Evolutionary conservation across 768 basidiomycete species (phyloP).

Genomic region (Leccinum uliginosum): DNA sequence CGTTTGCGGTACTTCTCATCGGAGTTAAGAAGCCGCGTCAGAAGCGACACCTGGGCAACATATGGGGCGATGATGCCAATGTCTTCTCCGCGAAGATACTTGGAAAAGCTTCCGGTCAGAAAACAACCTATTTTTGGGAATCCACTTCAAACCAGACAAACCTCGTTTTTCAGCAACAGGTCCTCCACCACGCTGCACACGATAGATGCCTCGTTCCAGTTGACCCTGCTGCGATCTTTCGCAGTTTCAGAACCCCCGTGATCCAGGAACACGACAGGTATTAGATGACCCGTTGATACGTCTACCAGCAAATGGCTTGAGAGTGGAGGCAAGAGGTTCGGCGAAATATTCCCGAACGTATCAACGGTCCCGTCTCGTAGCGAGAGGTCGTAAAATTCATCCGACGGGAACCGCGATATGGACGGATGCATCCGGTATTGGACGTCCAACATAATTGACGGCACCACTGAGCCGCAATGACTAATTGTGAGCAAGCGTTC

Average conservation of each 20-base stretch:
- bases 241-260: slow-evolving; percentile 67
- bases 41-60: slow-evolving; percentile 74
- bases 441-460: slow-evolving; percentile 87
- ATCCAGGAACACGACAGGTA: slow-evolving; percentile 77
- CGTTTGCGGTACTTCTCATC: slow-evolving; percentile 50
- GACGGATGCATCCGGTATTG: slow-evolving; percentile 96
- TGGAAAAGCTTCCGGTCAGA: slow-evolving; percentile 10
- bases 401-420: slow-evolving; percentile 82
- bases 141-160: slow-evolving; percentile 32
- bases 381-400: slow-evolving; percentile 72
- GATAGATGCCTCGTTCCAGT: slow-evolving; percentile 72
- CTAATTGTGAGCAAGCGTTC: slow-evolving; percentile 3
- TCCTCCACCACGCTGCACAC: slow-evolving; percentile 82
- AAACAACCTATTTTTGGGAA: not conserved
- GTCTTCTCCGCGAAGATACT: slow-evolving; percentile 65
- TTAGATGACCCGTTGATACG: slow-evolving; percentile 37
- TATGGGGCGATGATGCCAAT: slow-evolving; percentile 95
- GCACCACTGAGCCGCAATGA: slow-evolving; percentile 50
- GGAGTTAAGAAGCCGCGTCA: slow-evolving; percentile 61
- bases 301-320: slow-evolving; percentile 48
- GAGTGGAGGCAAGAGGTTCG: slow-evolving; percentile 56
- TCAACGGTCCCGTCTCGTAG: slow-evolving; percentile 77
- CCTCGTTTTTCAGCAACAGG: slow-evolving; percentile 68
- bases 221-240: slow-evolving; percentile 70
- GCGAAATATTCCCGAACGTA: slow-evolving; percentile 37